Evolutionary conservation across 805 yeast species (phyloP), one percentile per base, ranked within the genome.

Genomic region (Nakazawaea populi): DNA sequence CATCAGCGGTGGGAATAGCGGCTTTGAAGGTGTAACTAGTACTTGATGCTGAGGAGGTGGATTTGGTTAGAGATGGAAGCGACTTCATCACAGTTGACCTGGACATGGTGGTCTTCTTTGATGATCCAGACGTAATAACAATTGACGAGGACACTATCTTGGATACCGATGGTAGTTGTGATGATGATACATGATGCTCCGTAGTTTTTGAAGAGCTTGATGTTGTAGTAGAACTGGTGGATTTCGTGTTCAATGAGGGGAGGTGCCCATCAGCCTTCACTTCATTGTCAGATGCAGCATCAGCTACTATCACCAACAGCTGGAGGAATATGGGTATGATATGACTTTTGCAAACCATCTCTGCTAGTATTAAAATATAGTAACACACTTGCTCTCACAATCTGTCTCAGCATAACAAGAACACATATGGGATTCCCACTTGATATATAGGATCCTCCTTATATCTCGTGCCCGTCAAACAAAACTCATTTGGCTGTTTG

Each of bases 1-100:
- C 52, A 6, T 35, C 11, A 2, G 28, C 48, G 4, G 55, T 48
- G 8, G 67, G 63, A 10, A 63, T 55, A 2, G 52, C 43, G 6
- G 61, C 60, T 29, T 48, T 49, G 49, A 51, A 60, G 8, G 59
- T 51, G 44, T 56, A 54, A 28, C 53, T 44, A 2, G 57, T 49
- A 6, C 40, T 37, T 37, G 53, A 34, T n/a, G 52, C 29, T 3
- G 50, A 24, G 24, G 51, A 27, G 11, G 35, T 32, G 3, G 35
- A 32, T 11, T 18, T 29, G 9, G 24, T 18, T 18, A 43, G n/a
- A 3, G 42, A 40, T 29, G 47, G 27, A 28, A 44, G 36, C n/a
- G 52, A 43, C 14, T 28, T 11, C 40, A 10, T 37, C 18, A 18
- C 35, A 32, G 35, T 32, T 32, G 35, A 32, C 8, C 2, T 32